phyloP scores from a whole-genome alignment of 176 grass and related monocot species.

The Olyra latifolia region DNA sequence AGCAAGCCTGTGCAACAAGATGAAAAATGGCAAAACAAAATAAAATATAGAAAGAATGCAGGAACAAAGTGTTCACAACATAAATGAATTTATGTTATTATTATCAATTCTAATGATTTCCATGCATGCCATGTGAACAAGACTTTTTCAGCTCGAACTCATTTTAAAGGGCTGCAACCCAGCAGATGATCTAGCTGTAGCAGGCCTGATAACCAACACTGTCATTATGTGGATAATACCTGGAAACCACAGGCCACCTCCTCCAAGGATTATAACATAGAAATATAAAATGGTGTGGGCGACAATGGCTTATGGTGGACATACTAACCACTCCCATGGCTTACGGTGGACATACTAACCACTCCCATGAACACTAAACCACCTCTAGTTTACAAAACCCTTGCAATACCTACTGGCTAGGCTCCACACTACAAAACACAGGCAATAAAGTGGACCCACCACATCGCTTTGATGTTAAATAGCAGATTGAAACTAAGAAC shows the following conservation, averaged over 20 bases:
- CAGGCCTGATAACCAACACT: too few relatives aligned
- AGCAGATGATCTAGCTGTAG: too few relatives aligned
- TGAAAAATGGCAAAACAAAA: background rate
- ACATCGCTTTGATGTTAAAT: background rate
- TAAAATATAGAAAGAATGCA: background rate
- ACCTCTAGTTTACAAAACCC: background rate
- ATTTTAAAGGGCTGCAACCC: too few relatives aligned
- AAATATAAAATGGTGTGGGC: too few relatives aligned
- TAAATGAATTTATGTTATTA: background rate
- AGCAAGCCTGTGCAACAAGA: background rate
- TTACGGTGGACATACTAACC: too few relatives aligned
- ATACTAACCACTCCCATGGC: too few relatives aligned
- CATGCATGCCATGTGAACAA: background rate
- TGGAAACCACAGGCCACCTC: too few relatives aligned
- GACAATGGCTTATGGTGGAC: too few relatives aligned
- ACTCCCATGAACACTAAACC: background rate
- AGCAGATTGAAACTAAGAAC: too few relatives aligned
- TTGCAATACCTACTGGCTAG: background rate
- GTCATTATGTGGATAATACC: too few relatives aligned
- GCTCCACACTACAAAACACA: background rate
- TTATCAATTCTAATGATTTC: background rate
- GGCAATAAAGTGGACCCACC: background rate
- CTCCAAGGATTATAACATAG: too few relatives aligned
- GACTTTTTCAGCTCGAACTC: background rate
- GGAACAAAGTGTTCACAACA: background rate